phyloP scores from a whole-genome alignment of 75 land plant genomes.

The Cryptomeria japonica region DNA sequence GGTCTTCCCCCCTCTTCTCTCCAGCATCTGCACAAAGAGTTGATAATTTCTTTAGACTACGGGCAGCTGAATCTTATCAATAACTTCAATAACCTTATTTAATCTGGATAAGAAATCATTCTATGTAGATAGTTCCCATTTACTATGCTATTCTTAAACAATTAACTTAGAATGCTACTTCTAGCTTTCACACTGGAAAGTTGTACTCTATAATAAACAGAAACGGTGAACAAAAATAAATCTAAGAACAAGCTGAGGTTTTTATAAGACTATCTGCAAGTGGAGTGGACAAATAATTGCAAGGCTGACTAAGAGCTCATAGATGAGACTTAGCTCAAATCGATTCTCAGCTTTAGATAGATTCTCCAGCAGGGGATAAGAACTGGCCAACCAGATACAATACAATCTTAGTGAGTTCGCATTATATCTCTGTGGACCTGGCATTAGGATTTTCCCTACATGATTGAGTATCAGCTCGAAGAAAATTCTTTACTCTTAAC shows the following conservation, averaged over 20 bases:
- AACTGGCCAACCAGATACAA: not conserved
- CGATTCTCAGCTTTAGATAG: not conserved
- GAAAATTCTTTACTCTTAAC: not conserved
- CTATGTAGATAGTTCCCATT: not conserved
- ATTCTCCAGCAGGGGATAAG: not conserved
- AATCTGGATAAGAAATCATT: not conserved
- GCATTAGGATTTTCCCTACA: not conserved
- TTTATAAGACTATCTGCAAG: not conserved
- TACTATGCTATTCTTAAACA: not conserved
- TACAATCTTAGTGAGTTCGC: not conserved
- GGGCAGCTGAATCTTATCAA: not conserved
- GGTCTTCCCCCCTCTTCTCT: not conserved
- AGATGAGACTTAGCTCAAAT: not conserved
- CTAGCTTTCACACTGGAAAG: slow-evolving; percentile 1
- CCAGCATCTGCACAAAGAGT: not conserved
- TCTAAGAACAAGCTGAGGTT: not conserved
- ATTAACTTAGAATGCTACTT: not conserved
- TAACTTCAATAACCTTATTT: not conserved
- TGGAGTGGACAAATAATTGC: not conserved
- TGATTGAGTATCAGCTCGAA: not conserved
- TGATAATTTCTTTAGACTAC: not conserved
- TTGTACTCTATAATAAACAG: not conserved
- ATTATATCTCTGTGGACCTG: not conserved
- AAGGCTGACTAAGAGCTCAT: not conserved
- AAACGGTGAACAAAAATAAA: not conserved